Evolutionary conservation across 1,284 basidiomycete species (phyloP).

Genomic region (Microbotryum scabiosae): DNA sequence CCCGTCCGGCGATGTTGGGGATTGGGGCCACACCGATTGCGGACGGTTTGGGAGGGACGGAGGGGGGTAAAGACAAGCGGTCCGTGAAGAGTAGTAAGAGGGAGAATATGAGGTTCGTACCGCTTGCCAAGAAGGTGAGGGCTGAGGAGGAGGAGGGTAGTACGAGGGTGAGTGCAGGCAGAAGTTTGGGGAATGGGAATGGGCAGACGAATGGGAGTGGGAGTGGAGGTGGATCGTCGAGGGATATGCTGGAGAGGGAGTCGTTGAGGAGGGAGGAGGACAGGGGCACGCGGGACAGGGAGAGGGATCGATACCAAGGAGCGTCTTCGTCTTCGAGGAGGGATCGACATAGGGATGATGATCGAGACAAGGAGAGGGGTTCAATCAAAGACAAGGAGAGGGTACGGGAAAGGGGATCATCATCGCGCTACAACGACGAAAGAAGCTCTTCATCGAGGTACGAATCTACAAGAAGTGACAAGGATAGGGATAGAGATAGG

Average conservation of each 20-base stretch:
- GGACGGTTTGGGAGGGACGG: slow-evolving; percentile 52
- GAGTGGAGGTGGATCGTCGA: not conserved
- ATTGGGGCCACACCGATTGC: slow-evolving; percentile 76
- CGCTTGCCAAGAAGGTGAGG: slow-evolving; percentile 56
- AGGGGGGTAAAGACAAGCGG: slow-evolving; percentile 33
- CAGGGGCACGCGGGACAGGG: not conserved
- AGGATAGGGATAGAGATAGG: too few relatives aligned
- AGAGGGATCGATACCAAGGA: slow-evolving; percentile 14
- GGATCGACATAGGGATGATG: too few relatives aligned
- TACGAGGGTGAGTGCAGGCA: not conserved
- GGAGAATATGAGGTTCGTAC: slow-evolving; percentile 64
- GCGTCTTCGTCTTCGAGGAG: too few relatives aligned
- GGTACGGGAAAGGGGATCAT: too few relatives aligned
- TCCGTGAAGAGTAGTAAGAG: slow-evolving; percentile 37
- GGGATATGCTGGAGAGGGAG: not conserved
- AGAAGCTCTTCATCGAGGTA: too few relatives aligned
- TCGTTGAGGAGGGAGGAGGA: not conserved
- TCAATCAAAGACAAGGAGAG: too few relatives aligned
- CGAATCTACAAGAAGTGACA: too few relatives aligned
- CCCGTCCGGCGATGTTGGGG: slow-evolving; percentile 73
- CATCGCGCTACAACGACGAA: too few relatives aligned
- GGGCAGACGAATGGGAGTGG: slow-evolving; percentile 7
- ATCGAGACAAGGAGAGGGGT: too few relatives aligned
- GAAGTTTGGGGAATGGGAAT: slow-evolving; percentile 8
- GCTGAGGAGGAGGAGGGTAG: slow-evolving; percentile 14